Evolutionary conservation across 2,329 filamentous ascomycete genomes (phyloP), one percentile per base, ranked within the genome.

Genomic region (Penicillium sp.): DNA sequence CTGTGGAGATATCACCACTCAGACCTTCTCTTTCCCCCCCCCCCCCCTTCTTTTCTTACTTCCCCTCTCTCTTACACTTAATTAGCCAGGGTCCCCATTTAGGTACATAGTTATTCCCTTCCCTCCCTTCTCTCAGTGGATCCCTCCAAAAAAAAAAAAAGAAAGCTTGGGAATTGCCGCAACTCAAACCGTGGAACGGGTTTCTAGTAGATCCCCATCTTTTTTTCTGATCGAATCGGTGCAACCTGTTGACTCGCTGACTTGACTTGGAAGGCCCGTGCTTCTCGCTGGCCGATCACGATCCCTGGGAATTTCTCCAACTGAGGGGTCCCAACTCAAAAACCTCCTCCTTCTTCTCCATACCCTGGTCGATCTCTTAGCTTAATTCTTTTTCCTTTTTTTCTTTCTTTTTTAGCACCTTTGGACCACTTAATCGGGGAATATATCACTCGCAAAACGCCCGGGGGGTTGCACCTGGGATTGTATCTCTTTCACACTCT

Each of bases 151-250:
- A 33, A 6, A 15, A 23, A 8, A 33, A 37, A 35, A 50, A 57
- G 42, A 57, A 67, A 66, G 60, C 66, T 63, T 67, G 63, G 65
- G 67, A 69, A 70, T 69, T 69, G 58, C 68, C 68, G 64, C 63
- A 65, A 55, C 50, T 61, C 59, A 55, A 58, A 60, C 59, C 67
- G 66, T 69, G 68, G 62, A 63, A 63, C 62, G 59, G 55, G 40
- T 25, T 38, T 45, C 42, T 40, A 61, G 59, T 51, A 55, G 69
- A 71, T 70, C 68, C 66, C 63, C 60, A 47, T 46, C 50, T 53
- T 53, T 50, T 50, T 37, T 60, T 60, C 65, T 45, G 63, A 62
- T 68, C 64, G 62, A 63, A 66, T 67, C 62, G 59, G 59, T 66
- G 62, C 62, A 65, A 65, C 62, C 62, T 50, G 55, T 64, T 62